Evolutionary conservation across 352 stramenopile genomes (phyloP), one percentile per base, ranked within the genome.

Genomic region (Phytopythium chamaehyphon): DNA sequence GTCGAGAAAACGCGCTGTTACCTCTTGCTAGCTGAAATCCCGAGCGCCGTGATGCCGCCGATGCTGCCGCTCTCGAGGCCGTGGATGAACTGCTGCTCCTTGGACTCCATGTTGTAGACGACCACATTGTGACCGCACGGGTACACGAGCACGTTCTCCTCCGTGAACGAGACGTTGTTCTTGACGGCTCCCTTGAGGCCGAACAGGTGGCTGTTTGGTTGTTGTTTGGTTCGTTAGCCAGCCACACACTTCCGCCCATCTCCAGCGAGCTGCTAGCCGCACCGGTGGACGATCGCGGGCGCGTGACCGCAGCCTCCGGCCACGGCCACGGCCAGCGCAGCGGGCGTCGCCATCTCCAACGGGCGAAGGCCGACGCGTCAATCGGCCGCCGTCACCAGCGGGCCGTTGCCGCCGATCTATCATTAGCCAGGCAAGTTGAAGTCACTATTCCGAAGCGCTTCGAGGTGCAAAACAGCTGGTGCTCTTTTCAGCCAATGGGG

Each of bases 71-170:
- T 75, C 47, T 97, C 90, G 40, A 88, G 87, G 50, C 86, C 89
- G 47, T 94, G 81, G 21, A 96, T 77, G 40, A 96, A 95, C 65
- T 96, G 86, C 61, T 96, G 86, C 48, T 91, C 78, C 51, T 94
- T 93, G 21, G 79, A 93, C 54, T 95, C 86, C 54, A 95, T 88
- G 52, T 93, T 93, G 67, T 94, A 79, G 16, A 96, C 62, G 28
- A 95, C 71, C 19, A 95, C 69, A 58, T 95, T 93, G 69, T 96
- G 83, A 37, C 87, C 88, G 46, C 82, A 93, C 19, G 87, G 85
- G 47, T 96, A 95, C 49, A 95, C 70, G 16, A 96, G 73, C 38
- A 88, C 61, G 42, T 86, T 84, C 47, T 96, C 88, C 44, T 96
- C 88, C 12, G 80, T 67, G 47, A 93, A 96, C 39, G 76, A 73